phyloP scores from a whole-genome alignment of 2,329 filamentous ascomycete species.

The Ceratocystis smalleyi region DNA sequence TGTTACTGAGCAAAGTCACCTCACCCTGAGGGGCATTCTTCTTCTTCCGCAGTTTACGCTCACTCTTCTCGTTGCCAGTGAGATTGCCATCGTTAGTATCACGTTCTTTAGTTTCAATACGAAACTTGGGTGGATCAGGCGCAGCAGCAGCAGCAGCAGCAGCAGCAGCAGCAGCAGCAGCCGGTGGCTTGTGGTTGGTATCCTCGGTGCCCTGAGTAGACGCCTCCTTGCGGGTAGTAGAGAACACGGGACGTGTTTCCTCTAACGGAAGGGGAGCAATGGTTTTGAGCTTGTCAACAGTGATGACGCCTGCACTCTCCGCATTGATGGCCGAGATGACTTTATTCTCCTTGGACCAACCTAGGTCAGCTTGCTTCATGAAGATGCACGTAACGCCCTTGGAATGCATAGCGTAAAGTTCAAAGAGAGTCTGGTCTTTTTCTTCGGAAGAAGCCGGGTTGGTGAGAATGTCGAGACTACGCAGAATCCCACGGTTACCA shows the following conservation, averaged over 20 bases:
- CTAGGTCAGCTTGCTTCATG: conserved; percentile 76
- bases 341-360: conserved; percentile 84
- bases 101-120: conserved; percentile 24
- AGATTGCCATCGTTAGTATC: conserved; percentile 12
- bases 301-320: conserved; percentile 55
- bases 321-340: conserved; percentile 67
- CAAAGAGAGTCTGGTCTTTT: conserved; percentile 66
- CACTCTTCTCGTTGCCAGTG: conserved; percentile 38
- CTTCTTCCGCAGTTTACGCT: conserved; percentile 50
- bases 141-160: too few species aligned
- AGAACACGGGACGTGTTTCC: conserved; percentile 26
- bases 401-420: conserved; percentile 94
- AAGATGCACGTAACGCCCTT: conserved; percentile 84
- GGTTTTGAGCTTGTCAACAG: conserved; percentile 52
- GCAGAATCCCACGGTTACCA: conserved; percentile 65
- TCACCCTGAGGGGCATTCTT: conserved; percentile 40
- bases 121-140: conserved; percentile 25
- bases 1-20: conserved; percentile 24
- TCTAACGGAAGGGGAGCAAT: conserved; percentile 33
- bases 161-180: too few species aligned
- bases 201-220: conserved; percentile 19
- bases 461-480: conserved; percentile 78
- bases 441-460: conserved; percentile 45
- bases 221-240: conserved; percentile 27
- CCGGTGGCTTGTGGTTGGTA: not conserved